phyloP scores from a whole-genome alignment of 2,329 filamentous ascomycete species.

The Botrytis pseudocinerea region DNA sequence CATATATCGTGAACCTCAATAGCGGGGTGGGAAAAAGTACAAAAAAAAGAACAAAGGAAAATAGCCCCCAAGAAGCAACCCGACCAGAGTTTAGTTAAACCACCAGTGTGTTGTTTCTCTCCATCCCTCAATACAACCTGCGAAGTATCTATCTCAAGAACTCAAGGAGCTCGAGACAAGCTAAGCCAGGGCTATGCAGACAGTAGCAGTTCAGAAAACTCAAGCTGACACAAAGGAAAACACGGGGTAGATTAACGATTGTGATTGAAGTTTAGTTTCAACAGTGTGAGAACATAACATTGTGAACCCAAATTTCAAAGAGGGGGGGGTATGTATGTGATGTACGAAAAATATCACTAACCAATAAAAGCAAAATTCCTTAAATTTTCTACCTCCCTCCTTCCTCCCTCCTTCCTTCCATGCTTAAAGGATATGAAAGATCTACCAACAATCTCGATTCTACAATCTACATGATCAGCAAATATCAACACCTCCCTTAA shows the following conservation, averaged over 20 bases:
- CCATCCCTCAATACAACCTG: no score
- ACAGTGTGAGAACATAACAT: background rate
- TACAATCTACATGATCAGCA: no score
- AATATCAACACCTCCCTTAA: no score
- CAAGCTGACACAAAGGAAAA: background rate
- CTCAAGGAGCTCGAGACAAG: background rate
- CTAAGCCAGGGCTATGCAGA: background rate
- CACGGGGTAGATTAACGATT: background rate
- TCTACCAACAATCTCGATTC: no score
- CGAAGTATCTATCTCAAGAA: background rate
- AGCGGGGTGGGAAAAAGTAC: background rate
- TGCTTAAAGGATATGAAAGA: no score
- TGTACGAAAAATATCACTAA: background rate
- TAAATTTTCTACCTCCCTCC: no score
- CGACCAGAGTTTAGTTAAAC: fast-evolving
- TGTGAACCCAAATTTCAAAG: background rate
- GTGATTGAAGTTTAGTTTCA: background rate
- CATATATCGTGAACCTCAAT: background rate
- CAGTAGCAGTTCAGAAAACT: no score
- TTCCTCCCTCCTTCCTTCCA: background rate
- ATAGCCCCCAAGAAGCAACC: background rate
- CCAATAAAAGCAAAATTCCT: background rate
- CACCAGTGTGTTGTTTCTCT: no score
- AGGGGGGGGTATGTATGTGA: background rate
- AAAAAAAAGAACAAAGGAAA: background rate